These are phyloP conservation scores for Penicillium bialowiezense DNA, from an alignment of 495 filamentous ascomycete species.

Conservation along the genomic window DNA sequence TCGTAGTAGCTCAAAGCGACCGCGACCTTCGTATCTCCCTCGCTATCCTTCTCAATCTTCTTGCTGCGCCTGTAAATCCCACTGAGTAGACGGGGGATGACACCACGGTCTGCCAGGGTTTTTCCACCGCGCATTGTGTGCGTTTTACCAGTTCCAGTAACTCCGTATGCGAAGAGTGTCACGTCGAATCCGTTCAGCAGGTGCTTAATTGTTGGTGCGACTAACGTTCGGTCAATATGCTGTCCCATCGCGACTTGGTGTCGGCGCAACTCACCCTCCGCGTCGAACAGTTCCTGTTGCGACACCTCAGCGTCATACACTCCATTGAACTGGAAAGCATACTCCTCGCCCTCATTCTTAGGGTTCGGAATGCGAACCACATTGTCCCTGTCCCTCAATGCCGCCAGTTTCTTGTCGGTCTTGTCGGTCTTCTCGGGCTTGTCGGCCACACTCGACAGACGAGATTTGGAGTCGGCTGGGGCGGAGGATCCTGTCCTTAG, in stretches of 20 bases:
- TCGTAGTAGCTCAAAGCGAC: conserved; percentile 94
- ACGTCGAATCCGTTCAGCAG: conserved; percentile 93
- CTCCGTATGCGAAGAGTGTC: conserved; percentile 93
- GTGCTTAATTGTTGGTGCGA: conserved; percentile 78
- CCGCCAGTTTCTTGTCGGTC: conserved; percentile 34
- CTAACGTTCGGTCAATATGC: conserved; percentile 37
- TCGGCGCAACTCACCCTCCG: conserved; percentile 66
- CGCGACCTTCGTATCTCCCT: conserved; percentile 67
- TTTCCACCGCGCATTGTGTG: conserved; percentile 97
- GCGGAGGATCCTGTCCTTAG: conserved; percentile 54
- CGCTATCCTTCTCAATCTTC: conserved; percentile 83
- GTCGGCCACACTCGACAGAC: conserved; percentile 22
- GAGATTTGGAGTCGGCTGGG: conserved; percentile 20
- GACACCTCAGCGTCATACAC: conserved; percentile 78
- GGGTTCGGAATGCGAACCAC: conserved; percentile 90
- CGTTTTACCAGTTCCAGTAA: conserved; percentile 94
- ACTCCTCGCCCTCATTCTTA: conserved; percentile 86
- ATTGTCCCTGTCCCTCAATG: conserved; percentile 55
- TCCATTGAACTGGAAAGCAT: conserved; percentile 91
- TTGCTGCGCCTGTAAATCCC: conserved; percentile 79
- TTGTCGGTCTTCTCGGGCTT: conserved; percentile 21
- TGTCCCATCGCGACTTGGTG: background rate
- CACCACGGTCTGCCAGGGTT: conserved; percentile 80
- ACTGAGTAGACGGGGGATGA: conserved; percentile 86
- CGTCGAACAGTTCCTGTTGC: conserved; percentile 83